Evolutionary conservation across 768 basidiomycete species (phyloP), one percentile per base, ranked within the genome.

Genomic region (Boletus rubroflammeus): DNA sequence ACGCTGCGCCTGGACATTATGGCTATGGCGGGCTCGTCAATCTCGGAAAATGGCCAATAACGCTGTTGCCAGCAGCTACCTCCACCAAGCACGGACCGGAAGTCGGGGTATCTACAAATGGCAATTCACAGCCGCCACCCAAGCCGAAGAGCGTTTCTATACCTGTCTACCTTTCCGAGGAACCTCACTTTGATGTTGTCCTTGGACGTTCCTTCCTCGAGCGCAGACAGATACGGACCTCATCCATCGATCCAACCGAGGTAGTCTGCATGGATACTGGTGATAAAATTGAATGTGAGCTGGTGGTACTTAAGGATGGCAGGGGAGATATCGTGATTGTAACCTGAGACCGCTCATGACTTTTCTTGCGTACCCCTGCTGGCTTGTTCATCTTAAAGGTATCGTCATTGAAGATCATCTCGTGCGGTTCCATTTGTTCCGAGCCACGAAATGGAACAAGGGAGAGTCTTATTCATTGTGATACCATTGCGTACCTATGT

Each of bases 161-260:
- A 23, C 65, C 81, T 0, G 94, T 98, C 9, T 94, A 90, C 70
- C 80, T 98, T 29, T 88, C 90, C 4, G 97, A 99, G 67, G 95
- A 97, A 67, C 85, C 88, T 0, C 93, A 98, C 65, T 98, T 98
- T 70, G 94, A 97, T 62, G 90, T 98, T 44, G 88, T 98, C 5
- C 80, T 98, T 6, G 95, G 95, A 1, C 78, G 95, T 25, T 85
- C 84, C 23, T 94, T 97, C 64, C 83, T 87, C 57, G 88, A 88
- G 78, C 85, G 79, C 64, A 77, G 92, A 60, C 87, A 88, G 65
- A 84, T 98, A 59, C 87, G 86, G 69, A 84, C 83, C 29, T 91
- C 88, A 66, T 75, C 86, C 0, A 75, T 86, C 38, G 96, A 99
- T 67, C 86, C 85, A 36, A 98, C 97, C 10, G 84, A 88, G 61